A percentile compares a stretch with the other conserved stretches of the same genome.
These are phyloP conservation scores for Penicillium alfredii DNA, from an alignment of 495 filamentous ascomycete species.

Conservation along the genomic window DNA sequence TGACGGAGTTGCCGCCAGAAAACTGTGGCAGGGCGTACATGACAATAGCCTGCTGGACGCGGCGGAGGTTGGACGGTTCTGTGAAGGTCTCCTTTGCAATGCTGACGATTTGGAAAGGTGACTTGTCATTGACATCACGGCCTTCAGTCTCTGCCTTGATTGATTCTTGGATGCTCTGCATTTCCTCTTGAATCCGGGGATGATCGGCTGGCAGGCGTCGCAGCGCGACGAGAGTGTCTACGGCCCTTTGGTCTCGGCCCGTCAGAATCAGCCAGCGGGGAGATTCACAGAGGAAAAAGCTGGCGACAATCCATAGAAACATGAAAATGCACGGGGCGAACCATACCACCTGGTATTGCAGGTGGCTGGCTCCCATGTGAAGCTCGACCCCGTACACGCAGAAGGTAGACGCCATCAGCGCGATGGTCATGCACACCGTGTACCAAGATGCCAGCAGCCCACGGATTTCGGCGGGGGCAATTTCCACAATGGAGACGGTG, in stretches of 20 bases:
- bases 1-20: conserved; percentile 19
- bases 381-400: conserved; percentile 7
- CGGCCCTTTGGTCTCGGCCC: conserved; percentile 23
- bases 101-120: conserved; percentile 7
- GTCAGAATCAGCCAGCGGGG: conserved; percentile 27
- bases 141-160: conserved; percentile 11
- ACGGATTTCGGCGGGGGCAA: conserved; percentile 14
- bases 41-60: conserved; percentile 19
- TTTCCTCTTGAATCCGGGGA: conserved; percentile 20
- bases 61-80: conserved; percentile 10
- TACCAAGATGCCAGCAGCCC: conserved; percentile 15
- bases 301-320: conserved; percentile 6
- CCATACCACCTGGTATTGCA: conserved; percentile 18
- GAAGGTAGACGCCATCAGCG: conserved; percentile 5
- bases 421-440: conserved; percentile 7
- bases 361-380: conserved; percentile 3
- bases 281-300: conserved; percentile 30
- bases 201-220: conserved; percentile 19
- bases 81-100: conserved; percentile 15
- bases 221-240: conserved; percentile 18
- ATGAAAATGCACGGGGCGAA: conserved; percentile 13
- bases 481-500: conserved; percentile 11
- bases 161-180: conserved; percentile 18
- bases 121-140: conserved; percentile 4
- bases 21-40: conserved; percentile 25